Base-by-base conservation (phyloP, 768 basidiomycete species). In the Xerocomus spinulosus region DNA sequence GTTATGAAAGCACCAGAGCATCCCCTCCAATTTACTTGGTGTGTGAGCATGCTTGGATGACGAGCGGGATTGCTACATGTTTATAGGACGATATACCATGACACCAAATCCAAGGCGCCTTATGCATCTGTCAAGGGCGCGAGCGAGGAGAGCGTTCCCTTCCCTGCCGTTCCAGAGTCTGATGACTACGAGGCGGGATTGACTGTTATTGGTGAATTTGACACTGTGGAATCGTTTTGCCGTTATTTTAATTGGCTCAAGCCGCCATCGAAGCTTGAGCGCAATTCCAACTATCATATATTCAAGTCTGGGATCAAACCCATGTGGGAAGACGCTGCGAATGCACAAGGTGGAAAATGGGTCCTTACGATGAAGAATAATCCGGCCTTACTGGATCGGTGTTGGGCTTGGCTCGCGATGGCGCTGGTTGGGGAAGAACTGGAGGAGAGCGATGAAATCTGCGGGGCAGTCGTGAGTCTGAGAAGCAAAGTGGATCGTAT, bases 301-400 rank as follows among this genome's bases (percentile, higher is more conserved):
- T 96, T 97, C 80, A 95, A 95, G 70, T 76, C 81, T 18, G 89
- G 89, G 15, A 93, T 93, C 73, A 91, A 92, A 62, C 91, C 91
- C 13, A 95, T 96, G 93, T 96, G 92, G 92, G 93, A 95, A 70
- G 93, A 95, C 64, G 80, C 80, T 25, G 88, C 91, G 45, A 96
- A 96, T 60, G 87, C 88, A 21, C 79, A 85, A 44, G 93, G 93
- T 17, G 93, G 93, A 29, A 94, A 93, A 70, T 96, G 93, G 93
- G 91, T 93, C 17, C 68, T 97, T 48, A 91, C 91, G 59, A 91
- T 95, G 85, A 86, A 87, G 73, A 84, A 85, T 58, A 87, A 85
- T 54, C 82, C 89, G 3, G 67, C 69, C 39, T 64, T 92, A 57
- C 71, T 95, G 42, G 92, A 96, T 72, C 76, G 87, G 30, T 90